Evolutionary conservation across 192 early-diverging fungal species (phyloP).

Genomic region (Umbelopsis ramanniana): DNA sequence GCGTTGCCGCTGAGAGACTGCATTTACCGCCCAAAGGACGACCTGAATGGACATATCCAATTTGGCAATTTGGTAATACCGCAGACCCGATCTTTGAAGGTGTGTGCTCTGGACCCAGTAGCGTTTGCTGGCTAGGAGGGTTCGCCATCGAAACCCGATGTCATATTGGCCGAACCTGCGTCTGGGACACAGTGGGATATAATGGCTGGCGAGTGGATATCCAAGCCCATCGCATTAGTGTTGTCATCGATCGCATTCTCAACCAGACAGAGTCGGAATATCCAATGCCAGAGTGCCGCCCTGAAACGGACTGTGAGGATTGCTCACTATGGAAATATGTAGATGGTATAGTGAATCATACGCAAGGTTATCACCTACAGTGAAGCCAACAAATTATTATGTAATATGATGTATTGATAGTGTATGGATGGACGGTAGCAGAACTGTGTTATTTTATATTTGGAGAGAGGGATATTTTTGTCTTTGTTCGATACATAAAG

Average conservation of each 20-base stretch:
- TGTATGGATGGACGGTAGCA: neutral
- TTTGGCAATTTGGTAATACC: conserved; percentile 91
- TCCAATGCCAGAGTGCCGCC: conserved; percentile 49
- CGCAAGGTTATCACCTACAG: neutral
- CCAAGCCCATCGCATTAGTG: conserved; percentile 77
- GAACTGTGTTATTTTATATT: too few relatives aligned
- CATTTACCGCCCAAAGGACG: conserved; percentile 63
- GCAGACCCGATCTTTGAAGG: conserved; percentile 93
- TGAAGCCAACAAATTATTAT: neutral
- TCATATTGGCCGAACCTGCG: conserved; percentile 56
- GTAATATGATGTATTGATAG: neutral
- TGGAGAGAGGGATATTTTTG: too few relatives aligned
- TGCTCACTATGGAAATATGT: conserved; percentile 81
- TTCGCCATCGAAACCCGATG: conserved; percentile 54
- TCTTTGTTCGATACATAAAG: too few relatives aligned
- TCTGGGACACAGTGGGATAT: conserved; percentile 71
- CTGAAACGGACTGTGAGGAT: conserved; percentile 70
- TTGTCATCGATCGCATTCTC: conserved; percentile 75
- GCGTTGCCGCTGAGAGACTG: conserved; percentile 73
- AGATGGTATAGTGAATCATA: conserved; percentile 34
- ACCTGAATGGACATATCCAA: conserved; percentile 55
- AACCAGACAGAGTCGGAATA: conserved; percentile 39
- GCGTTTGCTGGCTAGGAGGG: conserved; percentile 43
- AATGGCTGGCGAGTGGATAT: conserved; percentile 73
- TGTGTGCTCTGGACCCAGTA: conserved; percentile 59